Conservation (phyloP, 179 eudicot species). For the Corrigiola litoralis region DNA sequence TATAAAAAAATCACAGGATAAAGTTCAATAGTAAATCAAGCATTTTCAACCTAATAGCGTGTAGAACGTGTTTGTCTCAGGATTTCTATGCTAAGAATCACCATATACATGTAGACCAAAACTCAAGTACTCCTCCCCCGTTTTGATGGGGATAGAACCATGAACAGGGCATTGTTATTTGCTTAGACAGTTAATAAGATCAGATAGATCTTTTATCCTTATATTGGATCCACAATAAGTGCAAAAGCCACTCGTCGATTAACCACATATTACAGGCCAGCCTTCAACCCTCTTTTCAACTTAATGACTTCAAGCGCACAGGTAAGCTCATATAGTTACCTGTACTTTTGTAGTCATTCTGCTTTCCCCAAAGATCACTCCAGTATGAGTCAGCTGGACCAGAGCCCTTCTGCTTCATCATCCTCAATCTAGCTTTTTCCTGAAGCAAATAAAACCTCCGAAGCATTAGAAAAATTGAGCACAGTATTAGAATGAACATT, state of each 20-base stretch:
- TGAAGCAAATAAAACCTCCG: conserved; percentile 21
- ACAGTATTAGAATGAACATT: background rate
- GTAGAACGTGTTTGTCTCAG: too few species aligned
- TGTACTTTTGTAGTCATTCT: conserved; percentile 46
- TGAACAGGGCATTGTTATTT: too few species aligned
- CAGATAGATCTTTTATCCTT: too few species aligned
- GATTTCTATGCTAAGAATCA: too few species aligned
- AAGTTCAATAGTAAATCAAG: too few species aligned
- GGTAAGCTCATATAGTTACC: conserved; percentile 30
- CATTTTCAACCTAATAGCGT: too few species aligned
- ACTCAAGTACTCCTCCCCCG: background rate
- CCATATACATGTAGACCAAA: too few species aligned
- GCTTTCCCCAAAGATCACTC: conserved; percentile 73
- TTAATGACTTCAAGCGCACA: background rate
- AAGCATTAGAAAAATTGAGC: background rate
- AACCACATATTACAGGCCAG: background rate
- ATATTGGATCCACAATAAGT: too few species aligned
- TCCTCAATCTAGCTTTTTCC: conserved; percentile 78
- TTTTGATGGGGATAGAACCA: background rate
- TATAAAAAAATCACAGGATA: too few species aligned
- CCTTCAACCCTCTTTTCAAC: background rate
- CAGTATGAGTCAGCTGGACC: conserved; percentile 51
- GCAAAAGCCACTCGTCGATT: too few species aligned
- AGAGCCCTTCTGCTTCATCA: conserved; percentile 66
- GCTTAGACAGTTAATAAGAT: too few species aligned